Evolutionary conservation across 2,329 filamentous ascomycete genomes (phyloP), one percentile per base, ranked within the genome.

Genomic region (Macrophomina pseudophaseolina): DNA sequence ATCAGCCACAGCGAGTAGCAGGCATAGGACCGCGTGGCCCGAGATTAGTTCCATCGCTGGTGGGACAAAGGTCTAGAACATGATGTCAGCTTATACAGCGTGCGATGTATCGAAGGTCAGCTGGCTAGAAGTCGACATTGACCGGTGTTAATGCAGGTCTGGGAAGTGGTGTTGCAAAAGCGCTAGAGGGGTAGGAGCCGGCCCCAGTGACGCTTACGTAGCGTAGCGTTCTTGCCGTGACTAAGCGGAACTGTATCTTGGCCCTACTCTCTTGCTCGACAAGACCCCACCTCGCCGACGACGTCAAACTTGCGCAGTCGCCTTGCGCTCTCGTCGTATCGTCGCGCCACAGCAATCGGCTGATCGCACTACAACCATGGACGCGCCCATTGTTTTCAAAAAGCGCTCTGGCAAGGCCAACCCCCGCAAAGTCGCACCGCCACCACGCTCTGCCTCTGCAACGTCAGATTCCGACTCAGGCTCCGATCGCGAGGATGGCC

Each of bases 331-430:
- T 8, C n/a, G 23, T 4, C 18, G 52, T 32, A 12, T 28, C 7
- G 49, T n/a, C 46, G 16, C 51, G n/a, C 49, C 12, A 12, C 5
- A 6, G 51, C 16, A 44, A 32, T 32, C 42, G 23, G 52, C 46
- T 44, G 16, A 33, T 63, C 65, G 40, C 54, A 65, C 40, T 49
- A 23, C 51, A 38, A 32, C 44, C 54, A 73, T 77, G 35, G 76
- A 80, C 33, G 81, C 80, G 1, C 86, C 87, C 0, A 83, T 89
- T 12, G 79, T 91, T 62, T 97, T 97, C 86, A 97, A 97, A 79
- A 97, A 95, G 79, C 88, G 94, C 76, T 86, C 88, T 70, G 86
- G 86, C 74, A 96, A 93, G 76, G 86, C 86, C 69, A 94, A 92
- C 75, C 85, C 89, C 74, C 88, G 94, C 74, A 97, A 97, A 82